Base-by-base conservation (phyloP, 352 stramenopile species). In the Pythium chondricola region DNA sequence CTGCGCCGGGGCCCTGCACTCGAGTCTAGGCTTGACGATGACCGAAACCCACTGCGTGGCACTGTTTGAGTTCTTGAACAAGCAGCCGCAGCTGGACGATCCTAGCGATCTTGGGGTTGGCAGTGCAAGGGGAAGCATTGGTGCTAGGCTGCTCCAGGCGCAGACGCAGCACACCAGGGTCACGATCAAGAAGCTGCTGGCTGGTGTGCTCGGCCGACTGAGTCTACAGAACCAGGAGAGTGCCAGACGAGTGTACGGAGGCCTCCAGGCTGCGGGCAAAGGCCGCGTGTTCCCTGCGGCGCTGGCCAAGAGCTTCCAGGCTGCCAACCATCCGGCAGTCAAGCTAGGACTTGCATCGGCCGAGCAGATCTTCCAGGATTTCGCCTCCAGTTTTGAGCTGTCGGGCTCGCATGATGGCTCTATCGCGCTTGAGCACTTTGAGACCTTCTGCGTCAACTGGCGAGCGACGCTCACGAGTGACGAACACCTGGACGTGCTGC, bases 331-430 rank as follows among this genome's bases (percentile, higher is more conserved):
- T 51, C 72, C 74, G 5, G 68, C 82, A 45, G 79, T 88, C 24
- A 52, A 67, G 38, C 61, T 87, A 1, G 79, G 79, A 0, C 58
- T 82, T 1, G 35, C 44, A 5, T 47, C 59, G 0, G 56, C 61
- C 0, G 61, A 61, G 2, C 50, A 74, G 2, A 67, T 77, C 4
- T 91, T 88, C 53, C 71, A 86, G 44, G 75, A 88, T 45, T 90
- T 90, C 57, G 78, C 78, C 0, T 29, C 63, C 27, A 83, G 67
- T 52, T 74, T 90, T 37, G 78, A 90, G 45, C 44, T 90, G 35
- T 64, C 75, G 8, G 58, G 61, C 5, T 38, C 37, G 1, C 38
- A 58, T 3, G 67, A 82, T 37, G 72, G 72, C 44, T 45, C 57
- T 11, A 58, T 90, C 4, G 26, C 61, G 25, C 67, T 82, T 36